These are phyloP conservation scores for Sanguinoderma infundibulare DNA, from an alignment of 1,284 basidiomycete species.

Conservation along the genomic window DNA sequence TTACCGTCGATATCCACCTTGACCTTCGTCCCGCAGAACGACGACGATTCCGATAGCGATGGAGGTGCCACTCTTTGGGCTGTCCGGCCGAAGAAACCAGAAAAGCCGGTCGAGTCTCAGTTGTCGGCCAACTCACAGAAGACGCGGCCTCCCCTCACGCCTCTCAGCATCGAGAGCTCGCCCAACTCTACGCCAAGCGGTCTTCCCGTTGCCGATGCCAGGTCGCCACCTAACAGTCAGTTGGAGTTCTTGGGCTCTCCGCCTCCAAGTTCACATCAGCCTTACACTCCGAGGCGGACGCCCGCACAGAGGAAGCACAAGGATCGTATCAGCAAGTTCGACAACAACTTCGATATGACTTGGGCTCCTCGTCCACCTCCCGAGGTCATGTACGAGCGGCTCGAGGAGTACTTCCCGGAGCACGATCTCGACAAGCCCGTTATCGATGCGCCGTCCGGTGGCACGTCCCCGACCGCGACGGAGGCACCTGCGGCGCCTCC, in stretches of 20 bases:
- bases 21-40: conserved; percentile 8
- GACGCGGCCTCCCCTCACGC: conserved; percentile 31
- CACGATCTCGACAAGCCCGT: conserved; percentile 97
- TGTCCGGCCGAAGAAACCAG: conserved; percentile 20
- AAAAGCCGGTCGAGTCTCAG: conserved; percentile 29
- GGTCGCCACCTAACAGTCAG: conserved; percentile 19
- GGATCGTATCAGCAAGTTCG: conserved; percentile 62
- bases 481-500: conserved; percentile 53
- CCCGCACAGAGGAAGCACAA: conserved; percentile 33
- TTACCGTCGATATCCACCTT: conserved; percentile 1
- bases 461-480: conserved; percentile 74
- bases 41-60: conserved; percentile 52
- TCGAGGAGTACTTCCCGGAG: conserved; percentile 95
- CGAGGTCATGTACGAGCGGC: conserved; percentile 92
- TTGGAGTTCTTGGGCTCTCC: conserved; percentile 20
- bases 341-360: conserved; percentile 57
- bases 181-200: conserved; percentile 22
- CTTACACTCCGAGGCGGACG: conserved; percentile 21
- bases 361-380: conserved; percentile 92
- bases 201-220: conserved; percentile 23
- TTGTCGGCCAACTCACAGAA: conserved; percentile 16
- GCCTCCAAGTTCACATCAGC: conserved; percentile 26
- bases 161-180: conserved; percentile 34
- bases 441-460: conserved; percentile 83
- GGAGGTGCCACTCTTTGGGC: conserved; percentile 43